Evolutionary conservation across 2,329 filamentous ascomycete species (phyloP), one percentile per base, ranked within the genome.

Genomic region (Aspergillus ibericus): DNA sequence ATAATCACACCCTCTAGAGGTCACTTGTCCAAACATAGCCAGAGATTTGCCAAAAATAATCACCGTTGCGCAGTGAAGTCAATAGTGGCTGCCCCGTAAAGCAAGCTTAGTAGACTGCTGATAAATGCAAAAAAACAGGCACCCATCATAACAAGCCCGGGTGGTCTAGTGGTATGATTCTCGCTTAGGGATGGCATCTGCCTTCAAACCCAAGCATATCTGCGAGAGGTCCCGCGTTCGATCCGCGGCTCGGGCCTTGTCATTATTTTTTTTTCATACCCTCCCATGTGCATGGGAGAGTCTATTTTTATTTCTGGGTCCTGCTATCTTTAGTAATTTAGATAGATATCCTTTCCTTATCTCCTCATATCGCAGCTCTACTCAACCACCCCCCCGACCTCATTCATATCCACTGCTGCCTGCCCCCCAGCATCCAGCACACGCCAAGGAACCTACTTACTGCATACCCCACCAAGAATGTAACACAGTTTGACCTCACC

Each of bases 151-250:
- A 47, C 49, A 53, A 53, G 60, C 60, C 60, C 60, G 60, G 60
- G 60, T 62, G 60, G 60, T 62, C 60, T 59, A 61, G 59, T 61
- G 59, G 59, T 61, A 59, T 61, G 56, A 59, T 61, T 60, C 53
- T 62, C 55, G 58, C 60, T 56, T 60, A 60, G 60, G 52, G 35
- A 38, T 40, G 29, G 29, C 29, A 10, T 32, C 29, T 32, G 29
- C 29, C 29, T 32, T 20, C 25, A 34, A 55, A 40, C 34, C 35
- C 35, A 56, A 56, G 54, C 54, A 56, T 56, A 59, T 60, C 55
- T 62, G 59, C 61, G 61, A 63, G 59, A 61, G 61, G 55, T 63
- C 61, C 59, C 59, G 59, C 59, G 51, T 53, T 61, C 59, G 59
- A 61, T 61, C 60, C 60, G 60, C 60, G 60, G 58, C 58, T 59